A percentile compares a stretch with the other conserved stretches of the same genome.
phyloP scores from a whole-genome alignment of 1,284 basidiomycete genomes.

The Polyporus tsugae region DNA sequence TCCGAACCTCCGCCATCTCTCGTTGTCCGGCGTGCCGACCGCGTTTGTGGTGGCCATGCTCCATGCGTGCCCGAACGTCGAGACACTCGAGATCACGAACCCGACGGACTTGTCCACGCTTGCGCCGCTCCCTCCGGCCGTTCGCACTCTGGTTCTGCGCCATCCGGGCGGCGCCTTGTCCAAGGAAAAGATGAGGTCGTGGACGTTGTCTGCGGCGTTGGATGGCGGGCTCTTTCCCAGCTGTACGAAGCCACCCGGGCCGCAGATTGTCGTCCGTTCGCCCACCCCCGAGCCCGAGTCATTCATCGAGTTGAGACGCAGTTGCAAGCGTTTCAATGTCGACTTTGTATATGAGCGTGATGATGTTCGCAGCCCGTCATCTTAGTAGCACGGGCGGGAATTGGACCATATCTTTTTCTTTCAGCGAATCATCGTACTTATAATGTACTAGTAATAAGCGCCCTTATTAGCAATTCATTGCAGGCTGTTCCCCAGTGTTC shows the following conservation, averaged over 20 bases:
- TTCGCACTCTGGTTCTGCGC: constrained; percentile 36
- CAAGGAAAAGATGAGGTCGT: constrained; percentile 23
- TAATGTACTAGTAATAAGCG: not conserved
- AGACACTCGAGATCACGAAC: constrained; percentile 35
- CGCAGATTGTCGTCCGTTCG: constrained; percentile 27
- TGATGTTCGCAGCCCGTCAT: constrained; percentile 1
- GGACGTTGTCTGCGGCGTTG: constrained; percentile 21
- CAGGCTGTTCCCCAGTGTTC: no score
- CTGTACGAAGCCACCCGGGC: not conserved
- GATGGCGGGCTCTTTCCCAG: constrained; percentile 23
- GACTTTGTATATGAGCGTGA: constrained; percentile 29
- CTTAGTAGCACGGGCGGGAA: not conserved
- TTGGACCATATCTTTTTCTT: not conserved
- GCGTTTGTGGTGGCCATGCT: constrained; percentile 39
- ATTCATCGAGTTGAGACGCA: constrained; percentile 21
- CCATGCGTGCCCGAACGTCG: constrained; percentile 36
- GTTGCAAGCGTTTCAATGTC: constrained; percentile 24
- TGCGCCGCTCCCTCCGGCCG: constrained; percentile 32
- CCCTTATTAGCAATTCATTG: no score
- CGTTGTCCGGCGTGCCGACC: constrained; percentile 38
- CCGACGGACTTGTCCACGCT: constrained; percentile 26
- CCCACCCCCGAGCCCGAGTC: constrained; percentile 26
- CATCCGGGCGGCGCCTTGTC: constrained; percentile 19
- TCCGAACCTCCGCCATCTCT: constrained; percentile 36
- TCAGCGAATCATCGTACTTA: no score